Base-by-base conservation (phyloP, 1,284 basidiomycete genomes). In the Austroboletus rostrupii region DNA sequence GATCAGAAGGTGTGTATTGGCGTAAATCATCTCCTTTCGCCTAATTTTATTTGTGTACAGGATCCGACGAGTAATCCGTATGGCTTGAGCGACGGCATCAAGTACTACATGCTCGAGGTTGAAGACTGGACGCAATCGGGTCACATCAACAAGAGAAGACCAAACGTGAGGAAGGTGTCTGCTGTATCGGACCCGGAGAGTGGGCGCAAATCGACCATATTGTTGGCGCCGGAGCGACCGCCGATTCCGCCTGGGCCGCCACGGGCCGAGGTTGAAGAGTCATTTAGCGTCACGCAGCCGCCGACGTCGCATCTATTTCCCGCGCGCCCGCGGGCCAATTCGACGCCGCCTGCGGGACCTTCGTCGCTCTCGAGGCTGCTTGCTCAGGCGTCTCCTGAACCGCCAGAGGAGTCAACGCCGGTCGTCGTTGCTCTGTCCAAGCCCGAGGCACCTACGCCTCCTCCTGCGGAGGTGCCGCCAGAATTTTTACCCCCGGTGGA, bases 101-200 rank as follows among this genome's bases (percentile, higher is more conserved):
- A 93, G 60, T 97, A 92, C 64, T 94, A 90, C 68, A 86, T 93
- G 78, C 82, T 97, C 16, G 88, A 95, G 64, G 92, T 95, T 6
- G 94, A 97, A 65, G 90, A 92, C 61, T 94, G 90, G 86, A 90
- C 87, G 2, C 89, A 89, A 58, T 81, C 84, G 3, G 77, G 74
- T 45, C 75, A 74, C 42, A 60, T 77, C 32, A 80, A 79, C 52
- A 86, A 85, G 64, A 80, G 81, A 39, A 75, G 79, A 49, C 65
- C 70, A 28, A 76, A 74, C n/a, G 72, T 73, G 10, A 76, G 73
- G 57, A 85, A 80, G 59, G 61, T 70, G n/a, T 70, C 74, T 14
- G 60, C 68, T n/a, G 70, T 73, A 43, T 69, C 70, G 48, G 69
- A 74, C 53, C 50, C 61, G 2, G 69, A 59, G 51, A 65, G 36